phyloP scores from a whole-genome alignment of 2,329 filamentous ascomycete genomes.

The Pyricularia pennisetigena region DNA sequence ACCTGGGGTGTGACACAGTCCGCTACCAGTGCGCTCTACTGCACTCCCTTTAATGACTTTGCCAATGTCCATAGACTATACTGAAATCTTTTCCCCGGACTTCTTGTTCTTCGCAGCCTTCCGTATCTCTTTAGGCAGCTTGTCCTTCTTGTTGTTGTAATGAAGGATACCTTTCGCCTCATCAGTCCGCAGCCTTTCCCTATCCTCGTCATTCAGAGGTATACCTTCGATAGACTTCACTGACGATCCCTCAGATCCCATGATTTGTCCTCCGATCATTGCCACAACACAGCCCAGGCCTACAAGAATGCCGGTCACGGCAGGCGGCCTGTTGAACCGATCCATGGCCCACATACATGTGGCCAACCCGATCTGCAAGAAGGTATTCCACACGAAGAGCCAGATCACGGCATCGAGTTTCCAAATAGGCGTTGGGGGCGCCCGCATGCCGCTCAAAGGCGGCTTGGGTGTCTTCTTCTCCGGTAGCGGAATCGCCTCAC shows the following conservation, averaged over 20 bases:
- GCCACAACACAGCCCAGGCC: slow-evolving; percentile 62
- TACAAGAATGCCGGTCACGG: slow-evolving; percentile 73
- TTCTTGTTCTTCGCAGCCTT: background rate
- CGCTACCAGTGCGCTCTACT: background rate
- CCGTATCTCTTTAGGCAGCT: slow-evolving; percentile 30
- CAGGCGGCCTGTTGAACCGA: slow-evolving; percentile 62
- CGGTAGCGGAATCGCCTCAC: slow-evolving; percentile 51
- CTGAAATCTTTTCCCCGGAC: slow-evolving; percentile 12
- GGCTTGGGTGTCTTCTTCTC: slow-evolving; percentile 50
- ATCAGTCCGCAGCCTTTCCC: slow-evolving; percentile 38
- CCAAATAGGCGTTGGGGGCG: slow-evolving; percentile 58
- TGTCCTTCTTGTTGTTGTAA: slow-evolving; percentile 46
- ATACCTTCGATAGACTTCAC: slow-evolving; percentile 67
- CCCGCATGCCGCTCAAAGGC: slow-evolving; percentile 63
- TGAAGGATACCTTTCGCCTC: slow-evolving; percentile 46
- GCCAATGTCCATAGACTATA: background rate
- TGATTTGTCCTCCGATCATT: slow-evolving; percentile 57
- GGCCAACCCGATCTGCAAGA: slow-evolving; percentile 63
- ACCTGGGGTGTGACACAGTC: background rate
- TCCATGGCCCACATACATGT: slow-evolving; percentile 80
- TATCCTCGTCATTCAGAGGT: slow-evolving; percentile 46
- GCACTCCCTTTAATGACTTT: background rate
- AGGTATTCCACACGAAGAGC: slow-evolving; percentile 70
- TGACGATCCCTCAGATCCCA: slow-evolving; percentile 60
- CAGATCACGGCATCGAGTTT: slow-evolving; percentile 73